Conservation (phyloP, 257 asterid species). For the Capsicum pubescens region DNA sequence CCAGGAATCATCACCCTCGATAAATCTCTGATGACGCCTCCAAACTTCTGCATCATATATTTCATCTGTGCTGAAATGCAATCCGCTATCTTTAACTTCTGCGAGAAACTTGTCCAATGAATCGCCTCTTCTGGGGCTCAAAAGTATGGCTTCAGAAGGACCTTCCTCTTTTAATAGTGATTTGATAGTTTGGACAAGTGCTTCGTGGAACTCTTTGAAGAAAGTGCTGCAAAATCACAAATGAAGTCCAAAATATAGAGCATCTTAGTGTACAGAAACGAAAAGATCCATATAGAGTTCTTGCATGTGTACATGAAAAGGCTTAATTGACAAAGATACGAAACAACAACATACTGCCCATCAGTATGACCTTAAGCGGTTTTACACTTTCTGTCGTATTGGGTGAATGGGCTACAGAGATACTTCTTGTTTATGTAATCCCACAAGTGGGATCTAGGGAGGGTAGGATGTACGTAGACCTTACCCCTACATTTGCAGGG, state of each 20-base stretch:
- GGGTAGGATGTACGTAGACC: too few relatives aligned
- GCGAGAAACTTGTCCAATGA: slow-evolving; percentile 76
- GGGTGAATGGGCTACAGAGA: too few relatives aligned
- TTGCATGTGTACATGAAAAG: not conserved
- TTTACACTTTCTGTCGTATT: too few relatives aligned
- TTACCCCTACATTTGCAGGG: too few relatives aligned
- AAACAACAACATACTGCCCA: not conserved
- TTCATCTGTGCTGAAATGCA: slow-evolving; percentile 64
- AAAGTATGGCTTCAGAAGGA: slow-evolving; percentile 77
- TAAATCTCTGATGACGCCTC: slow-evolving; percentile 59
- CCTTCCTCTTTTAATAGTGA: slow-evolving; percentile 66
- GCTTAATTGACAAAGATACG: not conserved
- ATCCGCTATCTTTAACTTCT: slow-evolving; percentile 57
- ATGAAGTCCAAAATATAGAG: not conserved
- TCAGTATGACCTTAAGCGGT: too few relatives aligned
- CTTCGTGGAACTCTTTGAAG: slow-evolving; percentile 78
- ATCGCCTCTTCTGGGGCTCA: slow-evolving; percentile 89
- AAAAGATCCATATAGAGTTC: not conserved
- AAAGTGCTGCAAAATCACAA: slow-evolving; percentile 72
- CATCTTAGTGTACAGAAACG: not conserved
- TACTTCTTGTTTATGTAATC: too few relatives aligned
- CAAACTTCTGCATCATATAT: slow-evolving; percentile 64
- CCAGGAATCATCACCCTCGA: slow-evolving; percentile 70
- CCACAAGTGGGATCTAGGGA: too few relatives aligned
- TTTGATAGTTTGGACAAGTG: slow-evolving; percentile 74